Conservation (phyloP, 2,329 filamentous ascomycete genomes). For the Tetracladium maxilliforme region DNA sequence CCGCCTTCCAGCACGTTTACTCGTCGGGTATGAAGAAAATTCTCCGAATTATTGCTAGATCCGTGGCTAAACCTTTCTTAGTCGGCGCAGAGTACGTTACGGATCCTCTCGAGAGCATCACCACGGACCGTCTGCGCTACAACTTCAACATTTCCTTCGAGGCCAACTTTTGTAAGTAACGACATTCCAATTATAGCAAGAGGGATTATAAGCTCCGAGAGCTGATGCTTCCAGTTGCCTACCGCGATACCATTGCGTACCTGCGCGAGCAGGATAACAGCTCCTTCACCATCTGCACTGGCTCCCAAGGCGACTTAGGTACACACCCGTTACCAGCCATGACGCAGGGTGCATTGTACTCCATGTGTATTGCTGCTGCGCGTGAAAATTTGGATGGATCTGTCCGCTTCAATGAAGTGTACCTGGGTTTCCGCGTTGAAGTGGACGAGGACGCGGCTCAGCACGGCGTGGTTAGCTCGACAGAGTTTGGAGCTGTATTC, state of each 20-base stretch:
- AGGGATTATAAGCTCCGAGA: not conserved
- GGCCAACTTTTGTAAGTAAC: slow-evolving; percentile 15
- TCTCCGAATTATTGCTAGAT: not conserved
- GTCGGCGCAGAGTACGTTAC: slow-evolving; percentile 12
- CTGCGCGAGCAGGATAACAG: slow-evolving; percentile 14
- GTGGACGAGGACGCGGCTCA: slow-evolving; percentile 8
- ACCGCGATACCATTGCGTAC: slow-evolving; percentile 16
- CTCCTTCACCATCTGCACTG: slow-evolving; percentile 19
- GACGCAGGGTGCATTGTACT: slow-evolving; percentile 20
- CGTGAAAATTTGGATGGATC: slow-evolving; percentile 15
- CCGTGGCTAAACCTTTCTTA: slow-evolving; percentile 3
- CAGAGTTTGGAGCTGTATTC: slow-evolving; percentile 8
- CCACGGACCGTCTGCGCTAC: slow-evolving; percentile 7
- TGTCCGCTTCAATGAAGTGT: slow-evolving; percentile 24
- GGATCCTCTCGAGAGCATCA: slow-evolving; percentile 10
- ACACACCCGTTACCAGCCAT: slow-evolving; percentile 10
- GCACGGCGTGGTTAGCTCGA: slow-evolving; percentile 5
- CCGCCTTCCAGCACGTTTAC: slow-evolving; percentile 22
- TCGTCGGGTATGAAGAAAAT: slow-evolving; percentile 10
- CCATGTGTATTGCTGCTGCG: slow-evolving; percentile 14
- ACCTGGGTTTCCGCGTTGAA: slow-evolving; percentile 15
- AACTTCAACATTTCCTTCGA: slow-evolving; percentile 12
- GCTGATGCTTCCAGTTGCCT: slow-evolving; percentile 10
- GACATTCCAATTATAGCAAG: not conserved
- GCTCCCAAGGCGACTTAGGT: slow-evolving; percentile 12